Evolutionary conservation across 257 asterid species (phyloP), one percentile per base, ranked within the genome.

Genomic region (Primulina eburnea): DNA sequence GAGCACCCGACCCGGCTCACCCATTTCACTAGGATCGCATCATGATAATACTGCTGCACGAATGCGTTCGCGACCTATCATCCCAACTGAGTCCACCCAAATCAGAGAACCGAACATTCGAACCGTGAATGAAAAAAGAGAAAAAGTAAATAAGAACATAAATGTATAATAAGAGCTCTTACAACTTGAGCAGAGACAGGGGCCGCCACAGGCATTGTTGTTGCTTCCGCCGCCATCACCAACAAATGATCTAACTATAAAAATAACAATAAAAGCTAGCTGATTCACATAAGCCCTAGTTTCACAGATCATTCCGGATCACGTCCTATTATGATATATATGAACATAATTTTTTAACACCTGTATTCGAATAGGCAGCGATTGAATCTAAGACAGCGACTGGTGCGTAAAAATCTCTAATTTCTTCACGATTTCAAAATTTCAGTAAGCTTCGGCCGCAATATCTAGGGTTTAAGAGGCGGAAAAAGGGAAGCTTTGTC

Each of bases 21-120:
- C 24, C 24, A 21, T 21, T 21, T 21, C 24, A 1, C 0, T 1
- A 1, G 1, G 1, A 1, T 21, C 24, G 1, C 24, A 21, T 21
- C 24, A 21, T n/a, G n/a, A 76, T 93, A 93, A 71, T 93, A 93
- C 83, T 93, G 97, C 79, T 87, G 86, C 69, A 83, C 97, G 57
- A 93, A 93, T 1, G 96, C 97, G 56, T 90, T 85, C 24, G 94
- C 99, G 21, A 93, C 96, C 99, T 93, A 74, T 20, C 71, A 18
- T 17, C 9, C 38, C 65, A 69, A 59, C 58, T 29, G 72, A 55
- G 47, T 7, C 8, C 62, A 63, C 18, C 21, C n/a, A 12, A 26
- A 4, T 9, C 2, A 62, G 67, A 68, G 40, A 24, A 64, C 33
- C 60, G 43, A 4, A 28, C 58, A 2, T 24, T 24, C 18, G 6